phyloP scores from a whole-genome alignment of 2,329 filamentous ascomycete species.

The Elsinoe batatas region DNA sequence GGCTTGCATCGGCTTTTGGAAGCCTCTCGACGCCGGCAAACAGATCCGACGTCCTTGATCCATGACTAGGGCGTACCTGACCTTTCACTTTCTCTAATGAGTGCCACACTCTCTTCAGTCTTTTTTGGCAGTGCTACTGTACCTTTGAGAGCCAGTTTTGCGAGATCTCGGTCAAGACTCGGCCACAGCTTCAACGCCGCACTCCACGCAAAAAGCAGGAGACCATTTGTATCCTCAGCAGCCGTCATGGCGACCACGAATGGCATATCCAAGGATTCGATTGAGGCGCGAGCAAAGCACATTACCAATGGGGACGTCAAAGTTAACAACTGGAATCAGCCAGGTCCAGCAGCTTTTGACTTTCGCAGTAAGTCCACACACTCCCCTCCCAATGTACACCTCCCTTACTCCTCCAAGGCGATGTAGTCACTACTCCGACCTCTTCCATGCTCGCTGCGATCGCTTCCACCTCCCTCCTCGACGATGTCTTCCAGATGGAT shows the following conservation, averaged over 20 bases:
- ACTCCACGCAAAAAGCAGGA: background rate
- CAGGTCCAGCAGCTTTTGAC: constrained; percentile 47
- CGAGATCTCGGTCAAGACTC: background rate
- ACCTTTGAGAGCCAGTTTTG: background rate
- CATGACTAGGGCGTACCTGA: background rate
- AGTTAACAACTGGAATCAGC: constrained; percentile 29
- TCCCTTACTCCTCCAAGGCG: constrained; percentile 25
- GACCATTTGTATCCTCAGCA: background rate
- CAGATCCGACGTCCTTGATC: background rate
- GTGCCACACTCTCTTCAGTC: background rate
- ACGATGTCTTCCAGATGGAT: constrained; percentile 79
- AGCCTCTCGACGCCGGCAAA: too few species aligned
- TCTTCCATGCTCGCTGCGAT: constrained; percentile 74
- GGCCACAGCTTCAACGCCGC: background rate
- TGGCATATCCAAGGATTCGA: constrained; percentile 11
- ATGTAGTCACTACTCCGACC: constrained; percentile 67
- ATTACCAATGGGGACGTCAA: constrained; percentile 20
- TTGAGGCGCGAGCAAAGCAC: constrained; percentile 21
- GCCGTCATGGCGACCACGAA: constrained; percentile 11
- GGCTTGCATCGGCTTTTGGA: too few species aligned
- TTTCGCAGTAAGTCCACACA: constrained; percentile 36
- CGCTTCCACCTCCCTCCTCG: constrained; percentile 60
- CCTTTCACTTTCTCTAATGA: background rate
- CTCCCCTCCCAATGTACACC: background rate
- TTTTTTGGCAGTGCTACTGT: background rate